These are phyloP conservation scores for Logfia minima DNA, from an alignment of 129 eudicot species.

Conservation along the genomic window DNA sequence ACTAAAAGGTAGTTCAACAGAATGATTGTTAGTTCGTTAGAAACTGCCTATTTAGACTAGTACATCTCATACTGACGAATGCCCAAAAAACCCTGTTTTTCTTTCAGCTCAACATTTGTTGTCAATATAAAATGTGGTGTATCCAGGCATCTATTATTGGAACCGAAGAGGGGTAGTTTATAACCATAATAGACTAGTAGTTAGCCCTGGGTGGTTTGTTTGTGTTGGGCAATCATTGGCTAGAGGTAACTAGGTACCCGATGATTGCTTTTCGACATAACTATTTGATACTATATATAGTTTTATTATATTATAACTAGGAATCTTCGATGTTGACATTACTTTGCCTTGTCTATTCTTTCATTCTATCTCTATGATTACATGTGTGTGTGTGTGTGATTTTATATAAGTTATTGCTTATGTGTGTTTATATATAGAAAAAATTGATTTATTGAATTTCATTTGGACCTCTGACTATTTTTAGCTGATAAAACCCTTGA, in stretches of 20 bases:
- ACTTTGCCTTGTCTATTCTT: constrained; percentile 51
- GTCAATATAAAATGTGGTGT: too few relatives aligned
- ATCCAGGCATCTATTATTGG: too few relatives aligned
- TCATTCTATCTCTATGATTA: background rate
- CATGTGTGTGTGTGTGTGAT: background rate
- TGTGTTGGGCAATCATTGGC: background rate
- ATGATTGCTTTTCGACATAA: background rate
- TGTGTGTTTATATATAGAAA: background rate
- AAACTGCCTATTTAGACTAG: too few relatives aligned
- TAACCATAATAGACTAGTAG: background rate
- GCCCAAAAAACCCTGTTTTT: too few relatives aligned
- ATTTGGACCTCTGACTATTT: constrained; percentile 11
- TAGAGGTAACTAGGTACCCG: background rate
- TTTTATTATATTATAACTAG: constrained; percentile 1
- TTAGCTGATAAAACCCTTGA: constrained; percentile 2
- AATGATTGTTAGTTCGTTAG: too few relatives aligned
- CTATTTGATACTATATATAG: too few relatives aligned
- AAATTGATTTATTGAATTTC: background rate
- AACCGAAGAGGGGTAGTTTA: background rate
- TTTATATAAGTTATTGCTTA: background rate
- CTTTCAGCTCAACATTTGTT: too few relatives aligned
- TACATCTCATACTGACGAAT: too few relatives aligned
- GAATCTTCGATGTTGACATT: constrained; percentile 67
- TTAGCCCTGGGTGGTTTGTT: background rate
- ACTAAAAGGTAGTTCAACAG: too few relatives aligned